Percentiles rank a stretch among this genome's conserved stretches.
Evolutionary conservation across 2,329 filamentous ascomycete species (phyloP).

Genomic region (Leptodontidium sp.): DNA sequence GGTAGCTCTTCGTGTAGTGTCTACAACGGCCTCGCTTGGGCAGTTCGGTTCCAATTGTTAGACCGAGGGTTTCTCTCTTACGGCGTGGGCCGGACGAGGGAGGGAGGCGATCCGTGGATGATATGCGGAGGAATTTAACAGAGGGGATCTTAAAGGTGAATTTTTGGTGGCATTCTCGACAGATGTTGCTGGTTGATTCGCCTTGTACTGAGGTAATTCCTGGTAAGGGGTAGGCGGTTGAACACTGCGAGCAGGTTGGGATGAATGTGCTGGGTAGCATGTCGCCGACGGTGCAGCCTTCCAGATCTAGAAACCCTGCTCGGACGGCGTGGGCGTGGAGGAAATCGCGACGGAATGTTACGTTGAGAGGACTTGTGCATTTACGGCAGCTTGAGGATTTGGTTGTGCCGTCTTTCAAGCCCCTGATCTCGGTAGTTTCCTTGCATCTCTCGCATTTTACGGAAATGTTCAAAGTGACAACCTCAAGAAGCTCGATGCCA

Average conservation of each 20-base stretch:
- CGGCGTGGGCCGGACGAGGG: slow-evolving; percentile 51
- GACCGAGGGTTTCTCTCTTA: slow-evolving; percentile 61
- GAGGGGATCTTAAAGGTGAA: slow-evolving; percentile 84
- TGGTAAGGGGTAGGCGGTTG: slow-evolving; percentile 65
- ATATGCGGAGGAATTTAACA: slow-evolving; percentile 78
- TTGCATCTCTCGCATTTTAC: slow-evolving; percentile 85
- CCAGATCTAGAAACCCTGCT: slow-evolving; percentile 80
- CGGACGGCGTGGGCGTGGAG: slow-evolving; percentile 78
- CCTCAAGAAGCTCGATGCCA: slow-evolving; percentile 77
- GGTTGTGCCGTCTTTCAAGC: slow-evolving; percentile 64
- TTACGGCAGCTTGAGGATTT: slow-evolving; percentile 65
- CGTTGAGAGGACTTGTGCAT: slow-evolving; percentile 60
- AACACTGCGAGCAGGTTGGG: slow-evolving; percentile 81
- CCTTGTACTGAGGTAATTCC: slow-evolving; percentile 78
- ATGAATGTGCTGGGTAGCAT: slow-evolving; percentile 82
- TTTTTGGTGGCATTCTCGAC: slow-evolving; percentile 79
- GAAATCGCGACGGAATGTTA: slow-evolving; percentile 70
- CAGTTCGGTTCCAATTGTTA: slow-evolving; percentile 64
- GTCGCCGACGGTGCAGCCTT: slow-evolving; percentile 77
- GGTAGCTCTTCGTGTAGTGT: slow-evolving; percentile 66
- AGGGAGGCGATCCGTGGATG: slow-evolving; percentile 54
- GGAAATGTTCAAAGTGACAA: slow-evolving; percentile 71
- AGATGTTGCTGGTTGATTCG: slow-evolving; percentile 76
- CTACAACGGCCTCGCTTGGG: slow-evolving; percentile 61
- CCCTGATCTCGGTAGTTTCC: slow-evolving; percentile 73